Conservation (phyloP, 768 basidiomycete genomes). For the Lentinula guzmanii region DNA sequence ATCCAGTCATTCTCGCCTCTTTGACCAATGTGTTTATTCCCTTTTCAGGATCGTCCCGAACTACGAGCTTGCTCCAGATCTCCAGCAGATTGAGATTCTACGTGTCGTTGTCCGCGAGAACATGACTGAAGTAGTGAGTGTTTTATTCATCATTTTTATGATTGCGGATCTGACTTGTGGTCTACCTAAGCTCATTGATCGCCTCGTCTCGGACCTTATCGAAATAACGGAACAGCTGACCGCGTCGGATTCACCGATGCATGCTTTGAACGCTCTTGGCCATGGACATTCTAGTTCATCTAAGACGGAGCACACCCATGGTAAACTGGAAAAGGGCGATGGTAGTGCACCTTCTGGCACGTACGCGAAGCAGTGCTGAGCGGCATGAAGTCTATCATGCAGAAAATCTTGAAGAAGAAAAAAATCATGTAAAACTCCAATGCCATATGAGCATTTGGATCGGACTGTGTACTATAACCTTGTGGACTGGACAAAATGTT, state of each 20-base stretch:
- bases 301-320: slow-evolving; percentile 33
- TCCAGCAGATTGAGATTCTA: slow-evolving; percentile 52
- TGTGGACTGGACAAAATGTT: neutral
- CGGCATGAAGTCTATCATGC: too few relatives aligned
- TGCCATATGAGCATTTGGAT: neutral
- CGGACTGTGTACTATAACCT: neutral
- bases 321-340: slow-evolving; percentile 41
- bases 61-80: slow-evolving; percentile 46
- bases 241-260: slow-evolving; percentile 37
- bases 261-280: slow-evolving; percentile 44
- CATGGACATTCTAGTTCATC: slow-evolving; percentile 15
- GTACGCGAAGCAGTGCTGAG: slow-evolving; percentile 63
- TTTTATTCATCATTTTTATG: slow-evolving; percentile 22
- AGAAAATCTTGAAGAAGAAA: neutral
- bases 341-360: slow-evolving; percentile 51
- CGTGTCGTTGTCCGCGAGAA: slow-evolving; percentile 63
- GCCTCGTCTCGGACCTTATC: slow-evolving; percentile 57
- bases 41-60: slow-evolving; percentile 43
- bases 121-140: slow-evolving; percentile 40
- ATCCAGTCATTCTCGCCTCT: slow-evolving; percentile 18
- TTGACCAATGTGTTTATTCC: neutral
- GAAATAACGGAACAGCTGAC: slow-evolving; percentile 22
- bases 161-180: slow-evolving; percentile 44
- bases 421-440: neutral
- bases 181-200: slow-evolving; percentile 54